Base-by-base conservation (phyloP, 805 yeast genomes). In the Candida alai region DNA sequence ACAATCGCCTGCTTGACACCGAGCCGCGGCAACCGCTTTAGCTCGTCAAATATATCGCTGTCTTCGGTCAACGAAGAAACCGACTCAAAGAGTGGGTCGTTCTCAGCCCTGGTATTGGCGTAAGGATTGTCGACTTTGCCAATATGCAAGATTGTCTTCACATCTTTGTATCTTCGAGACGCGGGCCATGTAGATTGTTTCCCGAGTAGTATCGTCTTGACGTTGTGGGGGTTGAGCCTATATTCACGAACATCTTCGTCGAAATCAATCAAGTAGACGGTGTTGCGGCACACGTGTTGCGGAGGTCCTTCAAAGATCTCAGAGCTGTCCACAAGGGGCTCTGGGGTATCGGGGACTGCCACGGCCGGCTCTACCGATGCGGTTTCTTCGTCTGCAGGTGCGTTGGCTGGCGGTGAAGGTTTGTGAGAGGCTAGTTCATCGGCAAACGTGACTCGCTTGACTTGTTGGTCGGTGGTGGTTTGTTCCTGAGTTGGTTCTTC, bases 221-320 rank as follows among this genome's bases (percentile, higher is more conserved):
- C 49, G 17, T 49, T 51, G 10, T 36, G 23, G n/a, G 50, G 52
- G 23, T 48, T 47, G 5, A 63, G 44, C 17, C 52, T 48, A 14
- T 19, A 24, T 12, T 40, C 39, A 9, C 58, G 55, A 6, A 56
- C 49, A 2, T 59, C 58, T 16, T 54, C 58, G 14, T 58, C 57
- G 43, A 76, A 75, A 23, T 73, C 73, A 39, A 77, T 67, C 28
- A 84, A 60, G 2, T 74, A 65, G 0, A 86, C 54, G 25, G 62
- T 62, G 44, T 80, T 77, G 22, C 74, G 65, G 1, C 77, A 67
- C 2, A 81, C 77, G 34, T 67, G 67, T 48, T 79, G 87, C 2
- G 64, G 56, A 1, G 95, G 95, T 0, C 95, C 95, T 52, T 79
- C 80, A 45, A 68, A 77, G 0, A 64, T 40, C 18, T 51, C 54